These are phyloP conservation scores for Onygenales sp. DNA, from an alignment of 2,329 filamentous ascomycete species.

Conservation along the genomic window DNA sequence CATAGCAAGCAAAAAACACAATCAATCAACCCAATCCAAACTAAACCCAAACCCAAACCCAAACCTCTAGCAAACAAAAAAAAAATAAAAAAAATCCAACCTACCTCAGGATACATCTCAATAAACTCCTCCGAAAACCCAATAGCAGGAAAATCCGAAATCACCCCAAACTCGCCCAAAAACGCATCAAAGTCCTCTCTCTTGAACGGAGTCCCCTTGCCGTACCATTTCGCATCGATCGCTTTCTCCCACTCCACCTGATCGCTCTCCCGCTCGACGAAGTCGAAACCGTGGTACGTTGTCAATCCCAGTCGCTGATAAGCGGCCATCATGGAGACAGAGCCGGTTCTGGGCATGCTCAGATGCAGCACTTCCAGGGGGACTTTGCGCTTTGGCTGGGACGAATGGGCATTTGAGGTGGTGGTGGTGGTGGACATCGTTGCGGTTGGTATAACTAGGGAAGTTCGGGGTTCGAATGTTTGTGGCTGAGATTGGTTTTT, in stretches of 20 bases:
- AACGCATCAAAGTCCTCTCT: not conserved
- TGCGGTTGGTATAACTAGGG: no score
- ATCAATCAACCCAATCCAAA: not conserved
- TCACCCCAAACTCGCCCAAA: not conserved
- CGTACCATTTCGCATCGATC: constrained; percentile 1
- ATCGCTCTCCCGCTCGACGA: not conserved
- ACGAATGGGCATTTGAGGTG: no score
- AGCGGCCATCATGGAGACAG: constrained; percentile 2
- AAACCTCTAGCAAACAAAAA: no score
- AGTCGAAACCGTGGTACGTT: not conserved
- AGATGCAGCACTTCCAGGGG: constrained; percentile 1
- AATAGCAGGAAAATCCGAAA: constrained; percentile 1
- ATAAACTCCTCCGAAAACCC: constrained; percentile 3
- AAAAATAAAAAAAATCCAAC: not conserved
- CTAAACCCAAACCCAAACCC: no score
- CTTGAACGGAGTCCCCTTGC: not conserved
- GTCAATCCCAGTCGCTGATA: not conserved
- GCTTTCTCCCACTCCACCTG: not conserved
- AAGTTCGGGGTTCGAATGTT: no score
- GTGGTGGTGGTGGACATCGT: no score
- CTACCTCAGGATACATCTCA: constrained; percentile 2
- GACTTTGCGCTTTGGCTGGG: not conserved
- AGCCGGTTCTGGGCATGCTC: constrained; percentile 2
- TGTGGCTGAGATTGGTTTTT: no score
- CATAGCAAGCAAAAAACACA: not conserved